phyloP scores from a whole-genome alignment of 148 eudicot genomes.

The Rhododendron henanense region DNA sequence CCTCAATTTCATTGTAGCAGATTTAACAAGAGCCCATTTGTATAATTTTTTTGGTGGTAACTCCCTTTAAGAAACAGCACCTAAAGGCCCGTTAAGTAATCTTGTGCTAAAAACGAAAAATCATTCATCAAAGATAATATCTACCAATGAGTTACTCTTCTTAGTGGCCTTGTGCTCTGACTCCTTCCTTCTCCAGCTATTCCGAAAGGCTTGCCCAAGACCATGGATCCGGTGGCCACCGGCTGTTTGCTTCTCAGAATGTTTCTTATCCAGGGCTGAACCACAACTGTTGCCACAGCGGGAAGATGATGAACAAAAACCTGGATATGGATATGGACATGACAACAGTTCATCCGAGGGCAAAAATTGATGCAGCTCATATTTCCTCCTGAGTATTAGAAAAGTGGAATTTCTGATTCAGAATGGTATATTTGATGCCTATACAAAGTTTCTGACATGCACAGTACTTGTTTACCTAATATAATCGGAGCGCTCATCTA shows the following conservation, averaged over 20 bases:
- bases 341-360: slow-evolving; percentile 32
- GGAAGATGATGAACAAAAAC: slow-evolving; percentile 27
- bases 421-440: neutral
- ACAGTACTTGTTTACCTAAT: slow-evolving; percentile 47
- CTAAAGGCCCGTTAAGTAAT: neutral
- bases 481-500: slow-evolving; percentile 79
- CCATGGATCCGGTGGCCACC: slow-evolving; percentile 48
- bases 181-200: slow-evolving; percentile 68
- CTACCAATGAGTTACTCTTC: slow-evolving; percentile 60
- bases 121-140: neutral
- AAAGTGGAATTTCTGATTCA: slow-evolving; percentile 7
- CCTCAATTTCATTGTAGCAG: neutral
- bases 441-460: neutral
- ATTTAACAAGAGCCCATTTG: neutral
- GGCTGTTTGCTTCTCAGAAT: slow-evolving; percentile 50
- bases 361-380: slow-evolving; percentile 69
- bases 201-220: slow-evolving; percentile 64
- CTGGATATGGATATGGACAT: slow-evolving; percentile 49
- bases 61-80: neutral
- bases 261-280: slow-evolving; percentile 49
- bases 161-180: slow-evolving; percentile 43
- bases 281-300: slow-evolving; percentile 19
- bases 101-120: neutral
- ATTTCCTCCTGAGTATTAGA: slow-evolving; percentile 69
- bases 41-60: neutral